Base-by-base conservation (phyloP, 2,329 filamentous ascomycete species). In the Neopestalotiopsis clavispora region DNA sequence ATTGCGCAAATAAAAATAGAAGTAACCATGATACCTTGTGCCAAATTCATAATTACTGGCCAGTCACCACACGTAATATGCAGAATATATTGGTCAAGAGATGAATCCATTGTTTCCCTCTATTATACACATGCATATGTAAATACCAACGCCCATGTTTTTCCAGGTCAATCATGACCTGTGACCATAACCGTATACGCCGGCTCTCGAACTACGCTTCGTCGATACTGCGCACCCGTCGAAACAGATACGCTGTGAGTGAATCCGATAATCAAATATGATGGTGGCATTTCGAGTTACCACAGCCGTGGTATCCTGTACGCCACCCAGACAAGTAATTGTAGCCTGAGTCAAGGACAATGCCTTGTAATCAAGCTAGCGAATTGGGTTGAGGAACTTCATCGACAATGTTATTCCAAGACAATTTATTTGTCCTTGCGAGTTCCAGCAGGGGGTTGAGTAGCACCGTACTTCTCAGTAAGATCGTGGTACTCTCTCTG, bases 401-500 rank as follows among this genome's bases (percentile, higher is more conserved):
- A 30, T 62, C 59, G 59, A 30, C 30, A 62, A 40, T n/a, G 32
- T 42, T 17, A 17, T 14, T 49, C 2, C 32, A 32, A 23, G 20
- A 12, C 57, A 28, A 23, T 67, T 67, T 85, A 88, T 77, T 83
- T 84, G 14, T 85, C 83, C 85, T 93, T 93, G 82, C 88, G 89
- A 66, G 82, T 81, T 38, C 85, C 84, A 13, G 78, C 81, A 61
- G 86, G 83, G 68, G 81, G 75, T 73, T 87, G 84, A 13, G 88
- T 86, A 69, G 85, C 83, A 69, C 90, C 87, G 75, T 95, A 92
- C 85, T 96, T 90, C 78, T 98, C 95, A 72, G 93, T 91, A 75
- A 98, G 86, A 74, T 91, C 90, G 79, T 93, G 89, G 83, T 98
- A 98, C 85, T 97, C 95, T 78, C 90, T 89, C 80, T 90, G 90